A percentile compares a stretch with the other conserved stretches of the same genome.
These are phyloP conservation scores for Globisporangium spiculum DNA, from an alignment of 352 stramenopile species.

Conservation along the genomic window DNA sequence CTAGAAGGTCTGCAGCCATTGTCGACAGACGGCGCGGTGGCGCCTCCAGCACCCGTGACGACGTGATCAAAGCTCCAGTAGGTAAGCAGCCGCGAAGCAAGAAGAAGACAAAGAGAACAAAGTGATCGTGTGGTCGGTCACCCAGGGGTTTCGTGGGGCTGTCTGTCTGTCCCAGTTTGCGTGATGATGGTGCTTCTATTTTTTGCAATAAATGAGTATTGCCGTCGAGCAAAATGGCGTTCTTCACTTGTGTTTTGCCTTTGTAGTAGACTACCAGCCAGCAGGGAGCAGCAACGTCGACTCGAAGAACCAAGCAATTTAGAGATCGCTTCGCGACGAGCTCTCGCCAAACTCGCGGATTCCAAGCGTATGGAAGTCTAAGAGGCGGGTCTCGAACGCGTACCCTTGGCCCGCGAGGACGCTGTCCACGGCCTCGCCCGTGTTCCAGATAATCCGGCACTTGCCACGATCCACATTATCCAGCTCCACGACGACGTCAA, in stretches of 20 bases:
- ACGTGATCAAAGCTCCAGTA: background rate
- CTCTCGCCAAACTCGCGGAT: slow-evolving; percentile 26
- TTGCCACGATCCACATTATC: slow-evolving; percentile 41
- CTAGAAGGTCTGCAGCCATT: slow-evolving; percentile 52
- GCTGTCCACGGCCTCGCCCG: slow-evolving; percentile 65
- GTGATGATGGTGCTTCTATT: background rate
- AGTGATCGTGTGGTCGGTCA: background rate
- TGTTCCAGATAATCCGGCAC: slow-evolving; percentile 69
- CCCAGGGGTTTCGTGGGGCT: background rate
- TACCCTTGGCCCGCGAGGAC: slow-evolving; percentile 45
- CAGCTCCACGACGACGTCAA: slow-evolving; percentile 87
- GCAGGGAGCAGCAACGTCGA: background rate
- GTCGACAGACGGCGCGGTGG: background rate
- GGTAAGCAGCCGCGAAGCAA: background rate
- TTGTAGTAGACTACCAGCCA: background rate
- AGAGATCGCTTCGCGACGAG: background rate
- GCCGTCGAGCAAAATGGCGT: background rate
- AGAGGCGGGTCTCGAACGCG: slow-evolving; percentile 35
- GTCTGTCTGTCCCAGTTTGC: background rate
- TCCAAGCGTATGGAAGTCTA: slow-evolving; percentile 24
- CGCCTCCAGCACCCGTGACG: slow-evolving; percentile 10
- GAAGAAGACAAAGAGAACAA: background rate
- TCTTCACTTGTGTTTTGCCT: background rate
- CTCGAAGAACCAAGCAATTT: background rate
- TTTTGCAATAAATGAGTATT: background rate